Base-by-base conservation (phyloP, 169 alveolate genomes). In the Cryptosporidium baileyi region DNA sequence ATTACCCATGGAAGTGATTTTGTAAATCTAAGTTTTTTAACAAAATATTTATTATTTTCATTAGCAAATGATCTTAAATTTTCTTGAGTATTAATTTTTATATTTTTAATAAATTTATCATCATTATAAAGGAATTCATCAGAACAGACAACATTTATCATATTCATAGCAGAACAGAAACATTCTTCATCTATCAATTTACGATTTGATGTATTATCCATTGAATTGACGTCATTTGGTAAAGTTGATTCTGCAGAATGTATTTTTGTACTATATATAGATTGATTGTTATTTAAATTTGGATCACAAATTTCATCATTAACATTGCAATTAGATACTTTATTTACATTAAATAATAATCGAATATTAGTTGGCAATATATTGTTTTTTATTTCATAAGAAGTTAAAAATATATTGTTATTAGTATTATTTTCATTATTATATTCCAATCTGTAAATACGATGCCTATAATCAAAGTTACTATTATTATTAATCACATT, bases 1-100 rank as follows among this genome's bases (percentile, higher is more conserved):
- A 34, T 40, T 51, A 74, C 67, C 67, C 65, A 74, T 38, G 85
- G 85, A 36, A 40, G 65, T 19, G 85, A 57, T 24, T 74, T 54
- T 57, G 85, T 32, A 19, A 74, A 59, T 36, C 41, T 57, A 22
- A 54, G 8, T 57, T 30, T 74, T 26, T 57, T 74, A 28, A 47
- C 38, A 17, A 41, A 52, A 19, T 60, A 40, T 32, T 47, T 74
- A 41, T 22, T 54, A 24, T 52, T 51, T 36, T 17, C 60, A 22
- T 54, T 59, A 11, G 30, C 54, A 40, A 54, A 54, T 1, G 36
- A 59, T 40, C 43, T 51, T 38, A 74, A 52, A 24, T 74, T 74
- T 13, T 74, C 67, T 5, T 51, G 51, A 26, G 65, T 52, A 22
- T 54, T 57, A 41, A 74, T 51, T 74, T 44, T 54, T 19, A 38